These are phyloP conservation scores for Penicillium sp. DNA, from an alignment of 2,329 filamentous ascomycete genomes.

Conservation along the genomic window DNA sequence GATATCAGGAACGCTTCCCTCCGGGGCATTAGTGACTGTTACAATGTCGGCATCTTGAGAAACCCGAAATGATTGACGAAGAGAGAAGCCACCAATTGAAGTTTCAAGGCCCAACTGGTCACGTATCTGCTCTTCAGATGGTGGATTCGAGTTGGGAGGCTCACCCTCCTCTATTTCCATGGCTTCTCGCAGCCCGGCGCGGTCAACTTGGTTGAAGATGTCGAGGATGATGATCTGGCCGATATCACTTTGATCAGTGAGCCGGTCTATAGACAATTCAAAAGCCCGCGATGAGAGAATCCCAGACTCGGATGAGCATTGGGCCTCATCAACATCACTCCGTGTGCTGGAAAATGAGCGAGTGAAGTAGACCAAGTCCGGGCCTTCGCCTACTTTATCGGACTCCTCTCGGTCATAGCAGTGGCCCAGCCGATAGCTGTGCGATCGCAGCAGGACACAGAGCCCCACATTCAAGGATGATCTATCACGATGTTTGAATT, in stretches of 20 bases:
- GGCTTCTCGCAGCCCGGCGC: conserved; percentile 1
- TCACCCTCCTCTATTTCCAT: conserved; percentile 17
- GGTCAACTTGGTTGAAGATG: not conserved
- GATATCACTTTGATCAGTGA: conserved; percentile 4
- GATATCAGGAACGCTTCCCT: conserved; percentile 8
- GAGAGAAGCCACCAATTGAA: conserved; percentile 7
- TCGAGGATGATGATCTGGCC: conserved; percentile 16
- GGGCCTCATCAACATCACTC: not conserved
- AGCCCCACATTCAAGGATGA: not conserved
- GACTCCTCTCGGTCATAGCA: conserved; percentile 2
- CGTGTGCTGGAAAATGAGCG: conserved; percentile 13
- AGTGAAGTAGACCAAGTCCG: conserved; percentile 18
- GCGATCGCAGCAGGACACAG: conserved; percentile 17
- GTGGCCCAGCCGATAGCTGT: conserved; percentile 15
- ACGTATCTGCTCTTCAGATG: conserved; percentile 11
- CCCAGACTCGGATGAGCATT: not conserved
- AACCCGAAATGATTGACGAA: conserved; percentile 8
- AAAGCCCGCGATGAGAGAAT: conserved; percentile 3
- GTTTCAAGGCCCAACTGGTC: conserved; percentile 16
- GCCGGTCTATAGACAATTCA: conserved; percentile 7
- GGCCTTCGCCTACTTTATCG: conserved; percentile 4
- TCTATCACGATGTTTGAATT: not conserved
- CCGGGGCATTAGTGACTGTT: conserved; percentile 15
- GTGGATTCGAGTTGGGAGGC: not conserved
- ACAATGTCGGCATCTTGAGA: conserved; percentile 7